These are phyloP conservation scores for Silene uniflora DNA, from an alignment of 148 eudicot genomes.

Conservation along the genomic window DNA sequence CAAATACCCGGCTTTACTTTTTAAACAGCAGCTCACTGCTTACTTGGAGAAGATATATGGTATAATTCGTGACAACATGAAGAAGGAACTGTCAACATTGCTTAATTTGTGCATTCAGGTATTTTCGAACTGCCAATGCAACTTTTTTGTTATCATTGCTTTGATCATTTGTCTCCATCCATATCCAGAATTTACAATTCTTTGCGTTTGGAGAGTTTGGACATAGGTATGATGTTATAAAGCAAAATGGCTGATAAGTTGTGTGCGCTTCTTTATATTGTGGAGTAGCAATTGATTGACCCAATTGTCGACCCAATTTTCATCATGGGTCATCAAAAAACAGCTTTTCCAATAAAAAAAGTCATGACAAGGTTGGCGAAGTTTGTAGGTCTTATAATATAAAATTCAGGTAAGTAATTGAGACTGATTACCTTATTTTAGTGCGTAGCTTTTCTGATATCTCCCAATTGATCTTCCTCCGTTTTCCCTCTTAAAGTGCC, in stretches of 20 bases:
- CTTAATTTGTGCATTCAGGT: slow-evolving; percentile 91
- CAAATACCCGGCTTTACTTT: slow-evolving; percentile 94
- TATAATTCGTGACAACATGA: slow-evolving; percentile 89
- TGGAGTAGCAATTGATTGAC: not conserved
- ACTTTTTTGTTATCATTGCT: not conserved
- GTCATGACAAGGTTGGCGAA: no score
- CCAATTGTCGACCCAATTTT: no score
- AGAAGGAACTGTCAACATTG: slow-evolving; percentile 66
- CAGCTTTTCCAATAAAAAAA: no score
- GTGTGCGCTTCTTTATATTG: not conserved
- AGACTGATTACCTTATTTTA: no score
- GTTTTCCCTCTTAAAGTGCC: no score
- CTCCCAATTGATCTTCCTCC: no score
- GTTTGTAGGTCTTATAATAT: no score
- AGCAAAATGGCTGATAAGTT: not conserved
- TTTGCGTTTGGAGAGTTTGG: not conserved
- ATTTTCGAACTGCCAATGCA: not conserved
- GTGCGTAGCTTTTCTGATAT: no score
- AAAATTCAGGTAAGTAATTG: no score
- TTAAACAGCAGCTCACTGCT: slow-evolving; percentile 98
- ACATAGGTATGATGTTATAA: not conserved
- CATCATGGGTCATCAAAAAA: no score
- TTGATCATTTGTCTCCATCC: not conserved
- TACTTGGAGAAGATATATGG: slow-evolving; percentile 96
- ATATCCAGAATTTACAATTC: not conserved